Base-by-base conservation (phyloP, 805 yeast species). In the Teunomyces stri region DNA sequence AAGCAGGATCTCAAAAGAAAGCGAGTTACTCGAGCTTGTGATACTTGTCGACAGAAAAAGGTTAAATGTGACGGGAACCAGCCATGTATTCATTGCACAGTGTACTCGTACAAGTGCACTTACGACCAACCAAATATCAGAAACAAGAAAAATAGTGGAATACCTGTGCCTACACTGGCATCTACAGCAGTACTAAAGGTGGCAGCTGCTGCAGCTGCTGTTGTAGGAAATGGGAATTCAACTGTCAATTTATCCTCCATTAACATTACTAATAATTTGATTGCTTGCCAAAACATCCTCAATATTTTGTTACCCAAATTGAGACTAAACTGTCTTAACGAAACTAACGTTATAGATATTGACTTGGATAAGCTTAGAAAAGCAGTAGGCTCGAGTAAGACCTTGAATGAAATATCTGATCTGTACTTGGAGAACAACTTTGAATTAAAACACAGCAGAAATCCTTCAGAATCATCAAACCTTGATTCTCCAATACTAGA, bases 11-110 rank as follows among this genome's bases (percentile, higher is more conserved):
- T 56, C 22, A 84, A 83, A 57, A 70, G 88, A 28, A 71, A 81
- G 54, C 67, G 91, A 47, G 91, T 85, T 33, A 79, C 87, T 1
- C 68, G 88, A 46, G 94, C 94, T 2, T 87, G 94, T 58, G 87
- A 82, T 55, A 82, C 79, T 52, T 86, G 94, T 62, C 75, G 92
- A 16, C 79, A 77, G 64, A 85, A 84, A 65, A 87, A 87, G 60
- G 88, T 85, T 52, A 83, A 84, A 60, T 87, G 95, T 65, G 90
- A 85, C 61, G 94, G 92, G 4, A 77, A 78, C 55, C 84, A 79
- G 55, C 94, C 92, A 0, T 87, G 95, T 62, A 78, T 80, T 28
- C 89, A 84, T 62, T 89, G 96, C 61, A 86, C 96, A 1, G 96
- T 89, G 1, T 90, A 89, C 66, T 81, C 88, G 16, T 87, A 86